Percentiles rank a stretch among this genome's conserved stretches.
phyloP scores from a whole-genome alignment of 345 rosid genomes.

The Citrus medica region DNA sequence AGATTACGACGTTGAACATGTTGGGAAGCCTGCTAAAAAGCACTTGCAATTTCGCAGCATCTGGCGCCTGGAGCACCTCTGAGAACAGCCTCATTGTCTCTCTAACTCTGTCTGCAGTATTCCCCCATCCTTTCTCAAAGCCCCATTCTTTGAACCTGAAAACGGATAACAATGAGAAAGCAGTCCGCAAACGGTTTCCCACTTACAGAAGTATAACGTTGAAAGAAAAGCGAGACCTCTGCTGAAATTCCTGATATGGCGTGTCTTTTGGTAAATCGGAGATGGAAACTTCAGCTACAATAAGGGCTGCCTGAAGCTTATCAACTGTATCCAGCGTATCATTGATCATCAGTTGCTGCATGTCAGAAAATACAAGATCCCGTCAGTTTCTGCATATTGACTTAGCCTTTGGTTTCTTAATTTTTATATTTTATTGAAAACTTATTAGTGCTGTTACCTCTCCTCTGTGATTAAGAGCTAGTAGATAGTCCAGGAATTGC shows the following conservation, averaged over 20 bases:
- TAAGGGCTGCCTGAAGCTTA: conserved; percentile 64
- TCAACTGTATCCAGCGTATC: conserved; percentile 49
- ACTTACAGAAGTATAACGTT: not conserved
- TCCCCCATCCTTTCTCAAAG: conserved; percentile 68
- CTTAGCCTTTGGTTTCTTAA: not conserved
- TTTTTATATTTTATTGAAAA: not conserved
- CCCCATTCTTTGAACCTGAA: conserved; percentile 50
- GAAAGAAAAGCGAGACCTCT: conserved; percentile 32
- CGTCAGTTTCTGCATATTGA: not conserved
- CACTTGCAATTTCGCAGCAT: conserved; percentile 46
- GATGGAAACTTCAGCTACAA: conserved; percentile 42
- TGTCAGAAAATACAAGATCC: not conserved
- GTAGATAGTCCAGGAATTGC: conserved; percentile 59
- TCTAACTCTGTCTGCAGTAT: conserved; percentile 41
- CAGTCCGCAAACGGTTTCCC: not conserved
- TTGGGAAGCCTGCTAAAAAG: conserved; percentile 73
- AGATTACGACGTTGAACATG: conserved; percentile 75
- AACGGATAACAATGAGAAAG: not conserved
- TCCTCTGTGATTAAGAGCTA: conserved; percentile 63
- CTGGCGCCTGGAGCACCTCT: conserved; percentile 52
- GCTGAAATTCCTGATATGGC: conserved; percentile 58
- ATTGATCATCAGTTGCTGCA: conserved; percentile 74
- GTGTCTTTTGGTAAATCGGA: conserved; percentile 53
- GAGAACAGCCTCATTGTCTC: conserved; percentile 53
- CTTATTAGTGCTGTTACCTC: conserved; percentile 42